phyloP scores from a whole-genome alignment of 441 rosid genomes.

The Pelargonium citronellum region DNA sequence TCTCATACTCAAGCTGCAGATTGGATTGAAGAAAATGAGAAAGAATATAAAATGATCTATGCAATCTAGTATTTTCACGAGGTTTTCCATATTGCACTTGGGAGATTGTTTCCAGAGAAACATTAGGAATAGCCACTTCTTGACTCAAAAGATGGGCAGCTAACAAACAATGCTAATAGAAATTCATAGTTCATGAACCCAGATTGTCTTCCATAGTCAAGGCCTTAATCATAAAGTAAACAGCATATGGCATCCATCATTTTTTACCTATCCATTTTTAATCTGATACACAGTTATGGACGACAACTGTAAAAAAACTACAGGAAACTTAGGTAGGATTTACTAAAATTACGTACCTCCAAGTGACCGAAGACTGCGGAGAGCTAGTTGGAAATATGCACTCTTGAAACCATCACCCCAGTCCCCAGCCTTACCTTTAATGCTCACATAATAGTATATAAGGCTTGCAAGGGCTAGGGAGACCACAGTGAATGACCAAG shows the following conservation, averaged over 20 bases:
- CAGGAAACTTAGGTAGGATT: not conserved
- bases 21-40: not conserved
- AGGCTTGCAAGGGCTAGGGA: conserved; percentile 95
- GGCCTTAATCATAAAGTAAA: no score
- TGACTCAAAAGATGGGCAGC: no score
- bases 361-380: conserved; percentile 93
- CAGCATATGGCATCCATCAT: not conserved
- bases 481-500: conserved; percentile 90
- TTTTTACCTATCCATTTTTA: not conserved
- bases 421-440: conserved; percentile 98
- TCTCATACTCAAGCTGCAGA: not conserved
- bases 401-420: conserved; percentile 99
- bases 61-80: not conserved
- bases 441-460: conserved; percentile 90
- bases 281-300: no score
- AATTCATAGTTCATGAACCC: no score
- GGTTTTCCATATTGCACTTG: no score
- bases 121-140: no score
- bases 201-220: no score
- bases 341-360: conserved; percentile 58
- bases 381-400: conserved; percentile 98
- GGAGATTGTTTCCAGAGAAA: no score
- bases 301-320: not conserved
- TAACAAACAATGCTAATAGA: no score
- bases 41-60: not conserved